A percentile compares a stretch with the other conserved stretches of the same genome.
These are phyloP conservation scores for Xylariaceae sp. DNA, from an alignment of 2,329 filamentous ascomycete species.

Conservation along the genomic window DNA sequence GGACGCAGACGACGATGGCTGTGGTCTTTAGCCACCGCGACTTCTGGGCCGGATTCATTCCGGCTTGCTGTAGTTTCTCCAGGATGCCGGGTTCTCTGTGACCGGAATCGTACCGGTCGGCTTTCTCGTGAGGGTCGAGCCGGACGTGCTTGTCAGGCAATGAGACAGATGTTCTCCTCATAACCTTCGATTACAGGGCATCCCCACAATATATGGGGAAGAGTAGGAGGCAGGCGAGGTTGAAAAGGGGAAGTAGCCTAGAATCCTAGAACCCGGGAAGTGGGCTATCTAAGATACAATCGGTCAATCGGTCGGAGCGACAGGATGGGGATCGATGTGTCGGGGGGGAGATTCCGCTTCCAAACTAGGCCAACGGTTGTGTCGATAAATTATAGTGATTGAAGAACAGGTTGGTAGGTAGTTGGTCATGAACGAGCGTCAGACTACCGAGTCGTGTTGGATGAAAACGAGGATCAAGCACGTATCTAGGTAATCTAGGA, in stretches of 20 bases:
- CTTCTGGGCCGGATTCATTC: constrained; percentile 59
- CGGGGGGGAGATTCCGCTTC: background rate
- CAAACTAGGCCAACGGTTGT: constrained; percentile 1
- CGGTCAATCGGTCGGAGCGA: background rate
- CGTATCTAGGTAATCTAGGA: background rate
- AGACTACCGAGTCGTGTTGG: background rate
- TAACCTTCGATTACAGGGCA: constrained; percentile 34
- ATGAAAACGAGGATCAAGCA: background rate
- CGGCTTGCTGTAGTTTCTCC: constrained; percentile 51
- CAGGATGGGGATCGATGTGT: background rate
- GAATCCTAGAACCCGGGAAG: background rate
- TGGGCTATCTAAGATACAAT: background rate
- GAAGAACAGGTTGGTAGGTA: background rate
- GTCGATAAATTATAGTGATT: background rate
- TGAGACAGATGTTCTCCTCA: constrained; percentile 62
- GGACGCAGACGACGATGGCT: constrained; percentile 53
- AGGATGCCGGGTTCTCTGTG: constrained; percentile 44
- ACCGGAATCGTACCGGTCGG: constrained; percentile 51
- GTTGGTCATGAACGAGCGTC: constrained; percentile 14
- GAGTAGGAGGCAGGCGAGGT: constrained; percentile 4
- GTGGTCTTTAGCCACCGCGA: constrained; percentile 61
- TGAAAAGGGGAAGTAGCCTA: constrained; percentile 13
- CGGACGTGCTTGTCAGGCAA: constrained; percentile 55
- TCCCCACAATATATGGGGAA: constrained; percentile 23
- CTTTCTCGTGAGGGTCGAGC: constrained; percentile 61